These are phyloP conservation scores for Mortierella hygrophila DNA, from an alignment of 192 early-diverging fungal species.

Conservation along the genomic window DNA sequence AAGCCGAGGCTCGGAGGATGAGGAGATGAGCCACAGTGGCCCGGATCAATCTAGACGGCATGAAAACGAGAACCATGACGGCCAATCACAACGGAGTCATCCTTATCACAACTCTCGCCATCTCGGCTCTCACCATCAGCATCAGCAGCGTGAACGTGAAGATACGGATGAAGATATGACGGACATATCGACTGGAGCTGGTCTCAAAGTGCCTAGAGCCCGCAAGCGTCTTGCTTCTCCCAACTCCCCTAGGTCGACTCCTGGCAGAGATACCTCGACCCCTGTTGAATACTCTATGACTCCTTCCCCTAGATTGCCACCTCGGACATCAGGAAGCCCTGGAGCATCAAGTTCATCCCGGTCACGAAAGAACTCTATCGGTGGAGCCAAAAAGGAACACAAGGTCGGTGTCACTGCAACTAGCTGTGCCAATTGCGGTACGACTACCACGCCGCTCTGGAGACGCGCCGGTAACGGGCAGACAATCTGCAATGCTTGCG, in stretches of 20 bases:
- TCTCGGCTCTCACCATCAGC: conserved; percentile 15
- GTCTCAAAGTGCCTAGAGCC: conserved; percentile 1
- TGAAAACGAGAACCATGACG: background rate
- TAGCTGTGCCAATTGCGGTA: conserved; percentile 88
- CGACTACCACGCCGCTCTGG: conserved; percentile 94
- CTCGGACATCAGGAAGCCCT: conserved; percentile 16
- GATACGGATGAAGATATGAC: conserved; percentile 28
- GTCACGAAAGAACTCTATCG: conserved; percentile 35
- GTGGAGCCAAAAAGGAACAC: conserved; percentile 50
- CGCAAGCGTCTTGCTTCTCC: conserved; percentile 37
- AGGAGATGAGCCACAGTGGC: background rate
- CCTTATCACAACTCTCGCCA: conserved; percentile 7
- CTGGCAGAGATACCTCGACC: background rate
- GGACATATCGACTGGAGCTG: conserved; percentile 14
- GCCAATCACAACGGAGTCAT: background rate
- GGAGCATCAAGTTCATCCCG: conserved; percentile 16
- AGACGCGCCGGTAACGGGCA: conserved; percentile 87
- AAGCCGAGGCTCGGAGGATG: background rate
- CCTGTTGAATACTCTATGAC: conserved; percentile 17
- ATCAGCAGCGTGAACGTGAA: background rate
- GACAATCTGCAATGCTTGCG: conserved; percentile 97
- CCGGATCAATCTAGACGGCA: background rate
- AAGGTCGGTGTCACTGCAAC: conserved; percentile 64
- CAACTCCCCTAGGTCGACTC: conserved; percentile 2
- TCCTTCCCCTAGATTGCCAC: conserved; percentile 21